Evolutionary conservation across 768 basidiomycete genomes (phyloP).

Genomic region (Xerocomus spinulosus): DNA sequence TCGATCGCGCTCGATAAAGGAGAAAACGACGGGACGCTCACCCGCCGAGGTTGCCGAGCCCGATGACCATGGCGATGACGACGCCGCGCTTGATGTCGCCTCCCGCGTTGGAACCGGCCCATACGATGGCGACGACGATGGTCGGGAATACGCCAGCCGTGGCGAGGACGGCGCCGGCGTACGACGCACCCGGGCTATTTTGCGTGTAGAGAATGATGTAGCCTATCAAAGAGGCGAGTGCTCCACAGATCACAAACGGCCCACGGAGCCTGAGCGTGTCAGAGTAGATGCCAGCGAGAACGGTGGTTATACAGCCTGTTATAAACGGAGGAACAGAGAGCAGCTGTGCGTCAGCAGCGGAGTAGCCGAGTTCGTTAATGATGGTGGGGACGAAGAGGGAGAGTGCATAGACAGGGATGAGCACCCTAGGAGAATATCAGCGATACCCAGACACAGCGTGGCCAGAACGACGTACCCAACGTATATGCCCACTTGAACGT

Average conservation of each 20-base stretch:
- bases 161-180: neutral
- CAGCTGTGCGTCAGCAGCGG: neutral
- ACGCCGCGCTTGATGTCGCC: constrained; percentile 2
- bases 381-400: neutral
- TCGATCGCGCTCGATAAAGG: too few species aligned
- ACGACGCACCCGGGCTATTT: neutral
- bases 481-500: constrained; percentile 1
- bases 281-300: neutral
- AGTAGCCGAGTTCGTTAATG: neutral
- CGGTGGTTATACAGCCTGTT: neutral
- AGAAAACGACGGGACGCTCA: too few species aligned
- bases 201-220: neutral
- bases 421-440: neutral
- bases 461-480: neutral
- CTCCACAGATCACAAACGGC: neutral
- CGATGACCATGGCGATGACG: constrained; percentile 1
- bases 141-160: neutral
- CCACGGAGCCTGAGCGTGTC: neutral
- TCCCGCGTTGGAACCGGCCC: constrained; percentile 1
- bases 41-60: constrained; percentile 1
- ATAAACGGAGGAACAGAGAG: neutral
- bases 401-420: neutral
- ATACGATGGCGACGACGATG: neutral
- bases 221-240: neutral
- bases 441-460: neutral